phyloP scores from a whole-genome alignment of 1,139 yeast species.

The Geotrichum restrictum region DNA sequence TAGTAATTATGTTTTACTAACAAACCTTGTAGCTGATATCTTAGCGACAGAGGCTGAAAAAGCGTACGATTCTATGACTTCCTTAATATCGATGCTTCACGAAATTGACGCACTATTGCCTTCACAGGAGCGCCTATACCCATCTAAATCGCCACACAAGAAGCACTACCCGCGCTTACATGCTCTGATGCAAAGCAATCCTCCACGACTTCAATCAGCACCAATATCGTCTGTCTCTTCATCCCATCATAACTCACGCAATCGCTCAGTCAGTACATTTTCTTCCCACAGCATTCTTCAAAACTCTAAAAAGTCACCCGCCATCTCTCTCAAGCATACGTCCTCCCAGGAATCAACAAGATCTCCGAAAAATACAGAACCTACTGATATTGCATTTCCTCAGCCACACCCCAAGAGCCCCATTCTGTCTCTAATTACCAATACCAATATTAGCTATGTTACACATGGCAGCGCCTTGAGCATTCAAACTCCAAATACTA shows the following conservation, averaged over 20 bases:
- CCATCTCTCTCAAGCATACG: background rate
- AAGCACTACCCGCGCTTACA: constrained; percentile 35
- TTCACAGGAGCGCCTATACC: constrained; percentile 27
- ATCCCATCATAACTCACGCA: background rate
- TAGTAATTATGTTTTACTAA: background rate
- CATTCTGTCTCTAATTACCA: background rate
- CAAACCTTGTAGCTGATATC: constrained; percentile 6
- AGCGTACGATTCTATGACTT: constrained; percentile 23
- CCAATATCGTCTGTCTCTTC: constrained; percentile 2
- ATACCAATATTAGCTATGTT: background rate
- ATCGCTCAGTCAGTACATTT: constrained; percentile 2
- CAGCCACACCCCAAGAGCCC: no score
- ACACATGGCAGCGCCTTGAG: background rate
- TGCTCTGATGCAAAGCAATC: constrained; percentile 24
- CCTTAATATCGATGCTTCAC: constrained; percentile 24
- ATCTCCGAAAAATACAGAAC: background rate
- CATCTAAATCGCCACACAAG: constrained; percentile 29
- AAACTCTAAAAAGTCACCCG: background rate
- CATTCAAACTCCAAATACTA: background rate
- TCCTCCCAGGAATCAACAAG: background rate
- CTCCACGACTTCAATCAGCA: background rate
- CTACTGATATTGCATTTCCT: background rate
- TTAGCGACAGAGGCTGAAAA: constrained; percentile 25
- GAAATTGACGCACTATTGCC: constrained; percentile 31
- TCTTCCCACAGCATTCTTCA: background rate